These are phyloP conservation scores for Cladophialophora immunda DNA, from an alignment of 2,329 filamentous ascomycete species.

Conservation along the genomic window DNA sequence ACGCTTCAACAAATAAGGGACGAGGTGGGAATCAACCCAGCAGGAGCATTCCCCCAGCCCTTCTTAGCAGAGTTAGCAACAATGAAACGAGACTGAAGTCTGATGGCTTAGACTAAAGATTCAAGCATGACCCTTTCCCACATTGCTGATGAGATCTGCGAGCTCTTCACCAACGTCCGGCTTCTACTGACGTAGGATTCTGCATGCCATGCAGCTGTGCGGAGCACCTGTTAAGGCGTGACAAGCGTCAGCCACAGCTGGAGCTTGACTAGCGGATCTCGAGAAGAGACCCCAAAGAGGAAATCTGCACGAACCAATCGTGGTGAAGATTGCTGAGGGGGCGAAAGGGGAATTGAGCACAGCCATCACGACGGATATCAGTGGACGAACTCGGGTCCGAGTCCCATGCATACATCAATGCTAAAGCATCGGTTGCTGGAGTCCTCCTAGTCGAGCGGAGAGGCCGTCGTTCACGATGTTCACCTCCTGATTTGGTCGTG, in stretches of 20 bases:
- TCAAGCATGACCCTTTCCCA: neutral
- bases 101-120: neutral
- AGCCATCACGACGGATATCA: neutral
- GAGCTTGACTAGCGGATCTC: neutral
- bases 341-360: neutral
- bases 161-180: neutral
- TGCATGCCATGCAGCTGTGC: neutral
- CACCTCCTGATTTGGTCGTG: neutral
- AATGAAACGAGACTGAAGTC: neutral
- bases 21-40: constrained; percentile 16
- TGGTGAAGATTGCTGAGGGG: neutral
- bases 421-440: neutral
- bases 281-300: neutral
- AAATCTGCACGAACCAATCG: constrained; percentile 5
- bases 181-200: neutral
- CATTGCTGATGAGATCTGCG: neutral
- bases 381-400: neutral
- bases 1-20: constrained; percentile 19
- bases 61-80: neutral
- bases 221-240: neutral
- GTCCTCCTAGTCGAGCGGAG: neutral
- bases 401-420: neutral
- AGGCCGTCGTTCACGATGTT: neutral
- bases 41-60: constrained; percentile 6
- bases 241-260: neutral